Conservation (phyloP, 441 rosid species). For the Francoa sonchifolia region DNA sequence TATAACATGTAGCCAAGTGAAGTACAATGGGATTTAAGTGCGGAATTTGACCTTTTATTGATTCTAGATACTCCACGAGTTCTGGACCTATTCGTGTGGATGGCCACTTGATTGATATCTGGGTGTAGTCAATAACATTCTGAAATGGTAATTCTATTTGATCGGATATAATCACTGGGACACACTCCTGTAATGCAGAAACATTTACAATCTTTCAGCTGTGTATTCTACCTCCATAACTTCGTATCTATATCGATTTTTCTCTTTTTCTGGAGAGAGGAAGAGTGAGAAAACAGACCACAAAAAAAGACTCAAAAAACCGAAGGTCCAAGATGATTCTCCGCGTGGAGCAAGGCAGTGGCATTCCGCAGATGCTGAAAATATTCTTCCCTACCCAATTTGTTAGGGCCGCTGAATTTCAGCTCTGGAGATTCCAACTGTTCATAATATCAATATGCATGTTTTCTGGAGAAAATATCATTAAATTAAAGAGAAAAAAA, state of each 20-base stretch:
- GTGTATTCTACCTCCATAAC: no score
- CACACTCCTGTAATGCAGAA: conserved; percentile 60
- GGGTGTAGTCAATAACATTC: conserved; percentile 66
- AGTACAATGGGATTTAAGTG: no score
- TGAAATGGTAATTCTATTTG: conserved; percentile 80
- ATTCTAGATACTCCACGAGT: conserved; percentile 69
- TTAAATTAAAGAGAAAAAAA: neutral
- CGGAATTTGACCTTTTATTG: conserved; percentile 79
- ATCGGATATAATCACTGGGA: conserved; percentile 88
- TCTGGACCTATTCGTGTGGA: conserved; percentile 54
- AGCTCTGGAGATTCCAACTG: conserved; percentile 95
- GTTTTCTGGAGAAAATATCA: neutral
- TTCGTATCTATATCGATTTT: no score
- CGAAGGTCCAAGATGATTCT: conserved; percentile 98
- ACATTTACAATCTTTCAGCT: conserved; percentile 1
- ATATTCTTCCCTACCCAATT: conserved; percentile 64
- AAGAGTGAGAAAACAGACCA: conserved; percentile 43
- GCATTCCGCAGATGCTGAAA: conserved; percentile 83
- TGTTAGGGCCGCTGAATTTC: conserved; percentile 75
- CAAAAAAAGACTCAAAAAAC: conserved; percentile 85
- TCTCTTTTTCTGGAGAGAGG: no score
- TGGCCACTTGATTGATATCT: conserved; percentile 91
- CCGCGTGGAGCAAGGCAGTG: conserved; percentile 94
- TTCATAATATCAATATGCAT: conserved; percentile 23
- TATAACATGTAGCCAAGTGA: no score